phyloP scores from a whole-genome alignment of 148 eudicot genomes.

The Silene uniflora region DNA sequence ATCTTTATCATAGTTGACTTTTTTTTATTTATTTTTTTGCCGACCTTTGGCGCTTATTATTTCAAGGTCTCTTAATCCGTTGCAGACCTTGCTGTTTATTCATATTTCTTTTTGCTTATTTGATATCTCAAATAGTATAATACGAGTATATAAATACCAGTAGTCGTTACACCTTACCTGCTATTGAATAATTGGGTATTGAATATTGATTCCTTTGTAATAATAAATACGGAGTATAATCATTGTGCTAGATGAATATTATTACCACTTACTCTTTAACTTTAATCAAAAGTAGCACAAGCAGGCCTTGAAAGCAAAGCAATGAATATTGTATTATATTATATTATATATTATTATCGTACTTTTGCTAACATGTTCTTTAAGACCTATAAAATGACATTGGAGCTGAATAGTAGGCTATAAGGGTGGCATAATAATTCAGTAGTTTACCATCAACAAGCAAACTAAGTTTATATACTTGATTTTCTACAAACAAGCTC shows the following conservation, averaged over 20 bases:
- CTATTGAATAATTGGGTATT: background rate
- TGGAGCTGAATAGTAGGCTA: background rate
- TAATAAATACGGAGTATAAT: too few species aligned
- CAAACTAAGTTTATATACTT: background rate
- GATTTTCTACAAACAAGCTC: background rate
- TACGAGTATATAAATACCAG: background rate
- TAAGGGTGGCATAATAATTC: background rate
- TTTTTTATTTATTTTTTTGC: background rate
- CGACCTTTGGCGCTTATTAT: background rate
- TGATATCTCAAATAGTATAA: background rate
- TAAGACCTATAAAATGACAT: background rate
- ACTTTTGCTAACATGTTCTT: background rate
- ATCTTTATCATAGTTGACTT: background rate
- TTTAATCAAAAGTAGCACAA: background rate
- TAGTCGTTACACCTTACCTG: background rate
- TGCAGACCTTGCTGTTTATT: background rate
- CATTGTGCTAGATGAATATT: background rate
- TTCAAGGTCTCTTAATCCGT: background rate
- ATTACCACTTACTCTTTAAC: too few species aligned
- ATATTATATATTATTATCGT: too few species aligned
- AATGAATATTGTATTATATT: background rate
- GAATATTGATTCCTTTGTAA: background rate
- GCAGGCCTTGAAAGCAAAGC: background rate
- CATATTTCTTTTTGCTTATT: background rate
- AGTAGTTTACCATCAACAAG: background rate